A percentile compares a stretch with the other conserved stretches of the same genome.
phyloP scores from a whole-genome alignment of 352 stramenopile genomes.

The Phytophthora meadii region DNA sequence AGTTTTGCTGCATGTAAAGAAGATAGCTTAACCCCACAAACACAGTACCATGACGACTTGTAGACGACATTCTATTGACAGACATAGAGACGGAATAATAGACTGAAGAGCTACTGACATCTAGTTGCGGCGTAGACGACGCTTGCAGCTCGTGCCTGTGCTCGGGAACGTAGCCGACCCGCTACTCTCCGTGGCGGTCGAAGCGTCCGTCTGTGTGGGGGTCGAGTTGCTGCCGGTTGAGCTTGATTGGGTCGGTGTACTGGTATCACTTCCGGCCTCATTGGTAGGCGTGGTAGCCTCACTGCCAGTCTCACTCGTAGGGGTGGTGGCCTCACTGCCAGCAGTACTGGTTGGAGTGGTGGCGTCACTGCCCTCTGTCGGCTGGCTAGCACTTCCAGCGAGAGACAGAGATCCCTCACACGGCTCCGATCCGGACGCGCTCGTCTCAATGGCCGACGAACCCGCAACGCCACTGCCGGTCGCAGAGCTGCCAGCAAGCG shows the following conservation, averaged over 20 bases:
- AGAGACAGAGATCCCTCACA: slow-evolving; percentile 29
- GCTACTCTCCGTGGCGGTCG: slow-evolving; percentile 17
- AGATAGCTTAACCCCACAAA: not conserved
- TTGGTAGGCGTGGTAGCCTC: slow-evolving; percentile 9
- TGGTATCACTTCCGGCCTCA: slow-evolving; percentile 17
- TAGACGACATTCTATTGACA: slow-evolving; percentile 6
- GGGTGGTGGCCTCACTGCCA: slow-evolving; percentile 16
- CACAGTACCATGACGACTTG: no score
- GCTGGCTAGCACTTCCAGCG: slow-evolving; percentile 12
- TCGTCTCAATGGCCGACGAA: slow-evolving; percentile 24
- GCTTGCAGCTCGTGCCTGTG: slow-evolving; percentile 36
- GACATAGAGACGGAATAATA: slow-evolving; percentile 13
- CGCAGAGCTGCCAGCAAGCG: slow-evolving; percentile 3
- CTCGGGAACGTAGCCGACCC: slow-evolving; percentile 24
- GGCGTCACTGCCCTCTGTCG: slow-evolving; percentile 10
- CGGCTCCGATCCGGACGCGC: slow-evolving; percentile 23
- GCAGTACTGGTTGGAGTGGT: slow-evolving; percentile 14
- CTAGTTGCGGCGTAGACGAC: slow-evolving; percentile 32
- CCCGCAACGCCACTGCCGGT: slow-evolving; percentile 23
- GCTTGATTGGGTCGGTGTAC: slow-evolving; percentile 6
- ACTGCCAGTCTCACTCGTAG: slow-evolving; percentile 11
- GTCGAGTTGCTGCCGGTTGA: slow-evolving; percentile 18
- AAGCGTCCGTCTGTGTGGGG: slow-evolving; percentile 20
- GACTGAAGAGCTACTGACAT: slow-evolving; percentile 1
- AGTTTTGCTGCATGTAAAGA: no score